Percentiles rank a stretch among this genome's conserved stretches.
These are phyloP conservation scores for Podaxis sp. DNA, from an alignment of 768 basidiomycete genomes.

Conservation along the genomic window DNA sequence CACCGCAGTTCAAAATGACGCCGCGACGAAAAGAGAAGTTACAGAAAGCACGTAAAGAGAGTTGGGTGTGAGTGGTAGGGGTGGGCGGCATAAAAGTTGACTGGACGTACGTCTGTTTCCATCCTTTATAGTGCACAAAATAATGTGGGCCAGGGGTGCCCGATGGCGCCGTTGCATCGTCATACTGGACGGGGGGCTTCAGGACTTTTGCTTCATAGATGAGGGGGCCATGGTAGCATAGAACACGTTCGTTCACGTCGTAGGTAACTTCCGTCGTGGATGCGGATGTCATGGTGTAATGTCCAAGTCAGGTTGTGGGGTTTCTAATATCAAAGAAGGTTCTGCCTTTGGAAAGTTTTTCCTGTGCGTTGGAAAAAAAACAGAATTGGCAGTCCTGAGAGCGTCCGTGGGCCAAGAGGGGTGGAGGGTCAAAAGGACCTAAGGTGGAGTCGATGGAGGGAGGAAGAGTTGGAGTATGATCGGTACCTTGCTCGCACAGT, in stretches of 20 bases:
- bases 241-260: conserved; percentile 69
- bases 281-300: conserved; percentile 17
- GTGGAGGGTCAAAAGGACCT: background rate
- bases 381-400: background rate
- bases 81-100: conserved; percentile 1
- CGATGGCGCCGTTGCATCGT: conserved; percentile 58
- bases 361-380: background rate
- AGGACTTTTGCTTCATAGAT: conserved; percentile 97
- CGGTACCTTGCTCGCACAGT: background rate
- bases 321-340: background rate
- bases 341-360: background rate
- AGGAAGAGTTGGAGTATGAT: background rate
- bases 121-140: conserved; percentile 98
- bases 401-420: background rate
- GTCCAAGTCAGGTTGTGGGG: background rate
- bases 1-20: background rate
- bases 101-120: conserved; percentile 87
- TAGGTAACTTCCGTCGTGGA: conserved; percentile 36
- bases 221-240: conserved; percentile 94
- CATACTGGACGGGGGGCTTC: conserved; percentile 52
- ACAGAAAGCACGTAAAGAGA: background rate
- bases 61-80: background rate
- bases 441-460: background rate
- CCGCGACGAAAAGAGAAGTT: background rate
- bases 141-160: conserved; percentile 77